Evolutionary conservation across 768 basidiomycete genomes (phyloP).

Genomic region (Pulveroboletus sp.): DNA sequence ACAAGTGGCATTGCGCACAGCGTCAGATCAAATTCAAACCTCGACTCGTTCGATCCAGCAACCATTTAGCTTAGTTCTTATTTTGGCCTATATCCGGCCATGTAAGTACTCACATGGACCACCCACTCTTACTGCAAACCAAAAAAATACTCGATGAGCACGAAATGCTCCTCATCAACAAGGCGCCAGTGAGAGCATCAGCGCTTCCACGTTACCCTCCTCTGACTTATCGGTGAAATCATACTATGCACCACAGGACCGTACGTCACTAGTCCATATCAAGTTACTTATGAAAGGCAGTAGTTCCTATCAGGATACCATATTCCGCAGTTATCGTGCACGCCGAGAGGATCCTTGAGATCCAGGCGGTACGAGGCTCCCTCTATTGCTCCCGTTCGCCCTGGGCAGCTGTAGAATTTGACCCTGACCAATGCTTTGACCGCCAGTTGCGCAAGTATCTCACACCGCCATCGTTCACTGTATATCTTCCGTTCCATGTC

Average conservation of each 20-base stretch:
- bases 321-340: conserved; percentile 65
- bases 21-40: too few relatives aligned
- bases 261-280: conserved; percentile 8
- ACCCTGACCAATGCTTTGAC: conserved; percentile 70
- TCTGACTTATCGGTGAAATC: conserved; percentile 15
- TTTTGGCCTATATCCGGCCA: too few relatives aligned
- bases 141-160: too few relatives aligned
- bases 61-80: too few relatives aligned
- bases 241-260: conserved; percentile 32
- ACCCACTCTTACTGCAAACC: conserved; percentile 28
- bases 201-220: conserved; percentile 45
- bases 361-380: too few relatives aligned
- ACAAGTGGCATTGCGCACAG: too few relatives aligned
- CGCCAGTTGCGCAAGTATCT: conserved; percentile 58
- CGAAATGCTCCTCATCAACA: not conserved
- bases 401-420: too few relatives aligned
- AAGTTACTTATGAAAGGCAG: not conserved
- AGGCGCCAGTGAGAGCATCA: conserved; percentile 38
- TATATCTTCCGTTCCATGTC: conserved; percentile 62
- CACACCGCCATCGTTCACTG: conserved; percentile 24
- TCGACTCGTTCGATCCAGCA: too few relatives aligned
- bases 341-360: too few relatives aligned
- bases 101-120: conserved; percentile 20
- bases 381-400: too few relatives aligned
- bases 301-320: conserved; percentile 37